Base-by-base conservation (phyloP, 345 rosid genomes). In the Cardamine occulta region DNA sequence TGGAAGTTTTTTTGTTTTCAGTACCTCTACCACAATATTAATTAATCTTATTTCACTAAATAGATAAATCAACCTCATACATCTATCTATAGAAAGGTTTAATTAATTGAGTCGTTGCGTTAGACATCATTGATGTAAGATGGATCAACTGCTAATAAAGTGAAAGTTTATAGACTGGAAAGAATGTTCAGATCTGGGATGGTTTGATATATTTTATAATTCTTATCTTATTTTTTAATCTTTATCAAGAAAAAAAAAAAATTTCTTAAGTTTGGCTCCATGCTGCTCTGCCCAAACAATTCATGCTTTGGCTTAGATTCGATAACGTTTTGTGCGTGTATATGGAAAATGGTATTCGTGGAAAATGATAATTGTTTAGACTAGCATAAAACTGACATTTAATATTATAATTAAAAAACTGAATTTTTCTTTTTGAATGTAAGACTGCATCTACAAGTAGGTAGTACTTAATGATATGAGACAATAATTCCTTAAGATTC, bases 381-480 rank as follows among this genome's bases (percentile, higher is more conserved):
- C 18, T n/a, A 32, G 6, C n/a, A 60, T 37, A 37, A 37, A 37
- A 37, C 13, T 9, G 40, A 37, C 40, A 37, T 37, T 37, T 37
- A 37, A 37, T 37, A 24, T 21, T 19, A 19, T 37, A 9, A 48
- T 18, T 31, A 8, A 13, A 35, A 19, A 17, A 19, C 4, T 32
- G 29, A 11, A 13, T 2, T n/a, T 49, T 19, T 1, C 4, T 7
- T 18, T 54, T 26, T 6, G 54, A 42, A 59, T 11, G 29, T 40
- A 69, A 37, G 17, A 39, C 54, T 18, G 29, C 34, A 1, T 17
- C 35, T 14, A 40, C 29, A 35, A 17, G 18, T 42, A 48, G 44
- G 29, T 48, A 29, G 31, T 71, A 64, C 48, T 63, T 64, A 64
- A 54, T 65, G 58, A 23, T 74, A 56, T 23, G 49, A 56, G 72